These are phyloP conservation scores for Cercophora samala DNA, from an alignment of 495 filamentous ascomycete genomes.

Conservation along the genomic window DNA sequence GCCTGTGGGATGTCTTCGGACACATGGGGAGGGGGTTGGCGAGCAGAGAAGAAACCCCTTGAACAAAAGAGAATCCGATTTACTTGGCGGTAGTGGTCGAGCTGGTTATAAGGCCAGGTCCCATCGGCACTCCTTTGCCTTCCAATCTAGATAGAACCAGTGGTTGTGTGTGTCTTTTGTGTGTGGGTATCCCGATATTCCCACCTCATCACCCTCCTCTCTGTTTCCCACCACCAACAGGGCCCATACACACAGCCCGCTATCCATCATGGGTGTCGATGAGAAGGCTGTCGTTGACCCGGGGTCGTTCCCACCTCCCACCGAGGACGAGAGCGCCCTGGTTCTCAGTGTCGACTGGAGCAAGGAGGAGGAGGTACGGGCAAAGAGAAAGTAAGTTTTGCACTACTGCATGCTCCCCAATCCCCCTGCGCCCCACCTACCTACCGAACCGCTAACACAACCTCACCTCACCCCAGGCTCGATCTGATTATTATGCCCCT, in stretches of 20 bases:
- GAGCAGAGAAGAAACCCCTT: neutral
- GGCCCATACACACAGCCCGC: neutral
- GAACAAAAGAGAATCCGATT: constrained; percentile 2
- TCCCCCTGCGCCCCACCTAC: too few relatives aligned
- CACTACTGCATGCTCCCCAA: constrained; percentile 18
- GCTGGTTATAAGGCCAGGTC: constrained; percentile 9
- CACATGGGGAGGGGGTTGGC: neutral
- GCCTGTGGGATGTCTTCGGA: too few relatives aligned
- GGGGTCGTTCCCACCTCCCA: constrained; percentile 20
- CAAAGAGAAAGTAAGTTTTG: constrained; percentile 35
- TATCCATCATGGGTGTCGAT: constrained; percentile 15
- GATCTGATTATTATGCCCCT: constrained; percentile 51
- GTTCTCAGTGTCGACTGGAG: constrained; percentile 36
- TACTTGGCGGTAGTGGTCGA: constrained; percentile 1
- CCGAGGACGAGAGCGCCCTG: constrained; percentile 31
- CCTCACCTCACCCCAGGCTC: constrained; percentile 19
- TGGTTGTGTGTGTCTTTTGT: neutral
- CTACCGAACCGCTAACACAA: constrained; percentile 26
- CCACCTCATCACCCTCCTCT: neutral
- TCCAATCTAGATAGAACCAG: neutral
- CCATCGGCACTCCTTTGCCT: neutral
- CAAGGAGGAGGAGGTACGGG: constrained; percentile 34
- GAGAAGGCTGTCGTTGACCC: constrained; percentile 8
- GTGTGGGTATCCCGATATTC: neutral
- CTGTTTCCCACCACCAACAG: neutral